These are phyloP conservation scores for Plasmodium vivax DNA, from an alignment of 169 alveolate genomes.

Conservation along the genomic window DNA sequence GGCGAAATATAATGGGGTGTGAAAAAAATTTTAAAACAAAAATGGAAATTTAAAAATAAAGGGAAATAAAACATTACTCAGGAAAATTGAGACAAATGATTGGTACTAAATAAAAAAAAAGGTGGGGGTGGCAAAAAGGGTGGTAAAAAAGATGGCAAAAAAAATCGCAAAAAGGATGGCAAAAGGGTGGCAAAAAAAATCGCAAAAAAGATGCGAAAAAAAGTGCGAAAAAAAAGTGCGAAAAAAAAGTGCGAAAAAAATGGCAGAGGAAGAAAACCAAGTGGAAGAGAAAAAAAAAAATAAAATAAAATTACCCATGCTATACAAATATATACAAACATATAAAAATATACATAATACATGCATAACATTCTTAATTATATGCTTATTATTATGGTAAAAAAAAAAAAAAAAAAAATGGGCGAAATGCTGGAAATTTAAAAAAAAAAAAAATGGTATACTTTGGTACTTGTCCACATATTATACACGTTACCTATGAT, in stretches of 20 bases:
- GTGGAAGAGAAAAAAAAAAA: not conserved
- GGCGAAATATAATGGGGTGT: not conserved
- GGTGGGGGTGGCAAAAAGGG: not conserved
- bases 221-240: too few species aligned
- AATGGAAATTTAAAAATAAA: slow-evolving; percentile 33
- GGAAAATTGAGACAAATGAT: slow-evolving; percentile 28
- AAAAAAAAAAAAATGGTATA: slow-evolving; percentile 1
- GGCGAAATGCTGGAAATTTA: too few species aligned
- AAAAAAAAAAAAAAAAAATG: not conserved
- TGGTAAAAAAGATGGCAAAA: not conserved
- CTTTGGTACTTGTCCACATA: not conserved
- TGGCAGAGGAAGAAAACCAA: not conserved
- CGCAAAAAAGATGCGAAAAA: not conserved
- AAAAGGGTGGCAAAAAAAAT: not conserved
- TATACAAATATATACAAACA: slow-evolving; percentile 19
- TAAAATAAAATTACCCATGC: slow-evolving; percentile 5
- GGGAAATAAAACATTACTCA: slow-evolving; percentile 45
- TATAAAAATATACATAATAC: slow-evolving; percentile 14
- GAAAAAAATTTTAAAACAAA: slow-evolving; percentile 27
- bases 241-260: not conserved
- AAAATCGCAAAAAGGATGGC: not conserved
- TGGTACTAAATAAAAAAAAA: slow-evolving; percentile 11
- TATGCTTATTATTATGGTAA: not conserved
- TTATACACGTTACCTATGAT: not conserved
- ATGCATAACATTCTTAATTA: slow-evolving; percentile 27